A percentile compares a stretch with the other conserved stretches of the same genome.
These are phyloP conservation scores for Arachnomyces sp. DNA, from an alignment of 2,329 filamentous ascomycete genomes.

Conservation along the genomic window DNA sequence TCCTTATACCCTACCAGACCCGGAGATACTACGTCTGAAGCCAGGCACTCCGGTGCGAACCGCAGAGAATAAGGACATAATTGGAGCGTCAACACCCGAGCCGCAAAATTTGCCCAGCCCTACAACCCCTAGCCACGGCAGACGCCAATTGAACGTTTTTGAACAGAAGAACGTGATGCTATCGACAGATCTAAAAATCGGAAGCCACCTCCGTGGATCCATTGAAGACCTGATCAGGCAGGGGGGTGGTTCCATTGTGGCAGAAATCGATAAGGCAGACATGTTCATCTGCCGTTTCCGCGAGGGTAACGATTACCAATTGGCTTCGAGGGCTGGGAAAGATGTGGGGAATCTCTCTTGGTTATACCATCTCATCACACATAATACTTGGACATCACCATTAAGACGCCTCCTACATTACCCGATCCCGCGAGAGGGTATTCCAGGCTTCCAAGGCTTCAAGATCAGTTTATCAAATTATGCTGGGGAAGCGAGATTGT, in stretches of 20 bases:
- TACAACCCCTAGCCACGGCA: slow-evolving; percentile 20
- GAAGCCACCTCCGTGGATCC: slow-evolving; percentile 55
- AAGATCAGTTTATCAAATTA: slow-evolving; percentile 93
- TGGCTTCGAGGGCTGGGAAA: slow-evolving; percentile 66
- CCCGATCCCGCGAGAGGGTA: slow-evolving; percentile 65
- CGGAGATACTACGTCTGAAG: slow-evolving; percentile 63
- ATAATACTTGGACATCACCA: slow-evolving; percentile 82
- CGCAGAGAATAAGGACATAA: slow-evolving; percentile 52
- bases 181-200: slow-evolving; percentile 63
- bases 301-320: slow-evolving; percentile 67
- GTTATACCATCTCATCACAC: slow-evolving; percentile 85
- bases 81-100: slow-evolving; percentile 55
- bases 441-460: slow-evolving; percentile 68
- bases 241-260: slow-evolving; percentile 62
- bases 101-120: slow-evolving; percentile 33
- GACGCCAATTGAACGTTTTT: slow-evolving; percentile 63
- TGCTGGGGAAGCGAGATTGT: slow-evolving; percentile 83
- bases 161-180: slow-evolving; percentile 69
- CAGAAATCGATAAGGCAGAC: slow-evolving; percentile 60
- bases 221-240: slow-evolving; percentile 61
- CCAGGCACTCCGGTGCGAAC: slow-evolving; percentile 50
- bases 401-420: slow-evolving; percentile 80
- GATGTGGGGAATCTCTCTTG: slow-evolving; percentile 88
- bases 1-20: slow-evolving; percentile 78
- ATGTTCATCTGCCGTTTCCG: slow-evolving; percentile 84